Evolutionary conservation across 225 moss, liverwort and hornwort genomes (phyloP).

Genomic region (Marchantia polymorpha): DNA sequence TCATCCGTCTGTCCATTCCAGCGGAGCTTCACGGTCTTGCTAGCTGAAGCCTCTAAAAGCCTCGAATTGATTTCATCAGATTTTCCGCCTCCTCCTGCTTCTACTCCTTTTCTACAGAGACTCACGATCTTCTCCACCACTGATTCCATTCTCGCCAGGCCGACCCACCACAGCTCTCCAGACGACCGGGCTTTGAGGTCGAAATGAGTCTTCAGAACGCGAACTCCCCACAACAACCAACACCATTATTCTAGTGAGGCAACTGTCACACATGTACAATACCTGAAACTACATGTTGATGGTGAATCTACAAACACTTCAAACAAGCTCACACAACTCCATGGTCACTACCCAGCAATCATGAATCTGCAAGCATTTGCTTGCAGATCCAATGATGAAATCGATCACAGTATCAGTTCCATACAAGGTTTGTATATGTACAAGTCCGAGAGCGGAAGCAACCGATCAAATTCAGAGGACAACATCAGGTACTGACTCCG

Average conservation of each 20-base stretch:
- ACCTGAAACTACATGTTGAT: neutral
- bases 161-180: neutral
- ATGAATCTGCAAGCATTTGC: too few species aligned
- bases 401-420: neutral
- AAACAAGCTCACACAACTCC: neutral
- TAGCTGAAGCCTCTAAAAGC: neutral
- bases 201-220: neutral
- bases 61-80: neutral
- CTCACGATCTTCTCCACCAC: neutral
- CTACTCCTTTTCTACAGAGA: neutral
- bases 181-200: neutral
- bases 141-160: neutral
- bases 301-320: neutral
- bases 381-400: too few species aligned
- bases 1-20: neutral
- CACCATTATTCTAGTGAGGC: neutral
- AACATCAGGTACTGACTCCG: neutral
- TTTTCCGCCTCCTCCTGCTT: too few species aligned
- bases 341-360: neutral
- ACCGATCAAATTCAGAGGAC: neutral
- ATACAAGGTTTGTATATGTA: neutral
- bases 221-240: neutral
- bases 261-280: neutral
- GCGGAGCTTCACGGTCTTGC: neutral
- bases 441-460: neutral